Evolutionary conservation across 2,329 filamentous ascomycete species (phyloP).

Genomic region (Dactylellina sp.): DNA sequence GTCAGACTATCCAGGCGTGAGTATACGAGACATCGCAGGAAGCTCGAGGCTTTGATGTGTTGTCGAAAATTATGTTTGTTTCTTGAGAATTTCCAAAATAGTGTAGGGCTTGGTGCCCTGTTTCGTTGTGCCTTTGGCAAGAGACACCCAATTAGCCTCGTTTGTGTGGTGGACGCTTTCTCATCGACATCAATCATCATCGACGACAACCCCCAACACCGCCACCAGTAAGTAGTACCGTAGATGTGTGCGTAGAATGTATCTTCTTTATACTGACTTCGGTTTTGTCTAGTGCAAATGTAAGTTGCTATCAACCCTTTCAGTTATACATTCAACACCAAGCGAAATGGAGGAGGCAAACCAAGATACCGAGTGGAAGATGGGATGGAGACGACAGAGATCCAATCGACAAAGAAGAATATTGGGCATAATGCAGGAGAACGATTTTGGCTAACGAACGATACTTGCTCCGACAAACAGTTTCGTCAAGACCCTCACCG

Average conservation of each 20-base stretch:
- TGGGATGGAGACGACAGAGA: constrained; percentile 8
- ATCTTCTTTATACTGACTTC: constrained; percentile 66
- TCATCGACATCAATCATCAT: constrained; percentile 59
- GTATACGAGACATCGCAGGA: too few relatives aligned
- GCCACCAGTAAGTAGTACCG: constrained; percentile 60
- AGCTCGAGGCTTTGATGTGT: constrained; percentile 36
- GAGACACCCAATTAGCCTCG: constrained; percentile 39
- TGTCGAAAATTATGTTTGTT: constrained; percentile 46
- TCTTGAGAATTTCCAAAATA: constrained; percentile 13
- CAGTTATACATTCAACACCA: constrained; percentile 55
- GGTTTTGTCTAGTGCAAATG: constrained; percentile 81
- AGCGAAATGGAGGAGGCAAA: neutral
- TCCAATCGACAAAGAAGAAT: constrained; percentile 31
- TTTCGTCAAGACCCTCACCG: constrained; percentile 99
- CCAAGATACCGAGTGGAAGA: constrained; percentile 5
- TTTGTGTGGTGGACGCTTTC: constrained; percentile 50
- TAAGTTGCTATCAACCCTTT: constrained; percentile 68
- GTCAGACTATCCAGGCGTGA: too few relatives aligned
- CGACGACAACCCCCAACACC: constrained; percentile 50
- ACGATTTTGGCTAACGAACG: constrained; percentile 58
- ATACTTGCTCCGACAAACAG: constrained; percentile 66
- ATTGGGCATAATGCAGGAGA: constrained; percentile 2
- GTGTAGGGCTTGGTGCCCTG: constrained; percentile 56
- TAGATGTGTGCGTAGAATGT: constrained; percentile 4
- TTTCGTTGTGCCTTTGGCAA: constrained; percentile 42